phyloP scores from a whole-genome alignment of 164 flowering plant species.

The Liriodendron chinense region DNA sequence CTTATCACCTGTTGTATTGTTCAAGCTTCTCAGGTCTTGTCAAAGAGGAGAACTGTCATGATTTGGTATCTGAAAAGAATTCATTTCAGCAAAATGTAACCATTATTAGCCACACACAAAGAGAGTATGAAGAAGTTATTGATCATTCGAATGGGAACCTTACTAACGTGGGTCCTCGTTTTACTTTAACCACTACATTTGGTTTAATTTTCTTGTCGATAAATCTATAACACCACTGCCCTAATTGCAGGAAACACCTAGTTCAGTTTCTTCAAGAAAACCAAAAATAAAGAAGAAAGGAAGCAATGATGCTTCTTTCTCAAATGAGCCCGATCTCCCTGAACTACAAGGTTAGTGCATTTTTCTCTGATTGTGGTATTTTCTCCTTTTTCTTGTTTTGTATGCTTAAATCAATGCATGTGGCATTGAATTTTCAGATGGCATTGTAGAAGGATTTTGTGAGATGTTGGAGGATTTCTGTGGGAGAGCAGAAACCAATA shows the following conservation, averaged over 20 bases:
- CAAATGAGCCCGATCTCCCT: slow-evolving; percentile 35
- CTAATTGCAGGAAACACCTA: slow-evolving; percentile 49
- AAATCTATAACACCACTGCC: slow-evolving; percentile 8
- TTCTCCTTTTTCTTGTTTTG: not conserved
- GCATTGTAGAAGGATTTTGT: slow-evolving; percentile 47
- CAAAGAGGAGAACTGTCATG: slow-evolving; percentile 41
- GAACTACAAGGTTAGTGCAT: slow-evolving; percentile 64
- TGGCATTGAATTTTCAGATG: slow-evolving; percentile 38
- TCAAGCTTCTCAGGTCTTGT: slow-evolving; percentile 91
- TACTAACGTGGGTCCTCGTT: slow-evolving; percentile 34
- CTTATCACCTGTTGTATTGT: slow-evolving; percentile 56
- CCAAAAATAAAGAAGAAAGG: slow-evolving; percentile 60
- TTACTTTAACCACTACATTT: not conserved
- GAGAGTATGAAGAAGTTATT: slow-evolving; percentile 30
- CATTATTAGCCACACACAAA: slow-evolving; percentile 25
- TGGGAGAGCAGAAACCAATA: slow-evolving; percentile 56
- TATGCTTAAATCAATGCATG: not conserved
- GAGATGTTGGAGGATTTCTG: slow-evolving; percentile 78
- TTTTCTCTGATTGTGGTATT: not conserved
- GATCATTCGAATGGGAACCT: slow-evolving; percentile 27
- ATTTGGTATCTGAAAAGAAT: slow-evolving; percentile 36
- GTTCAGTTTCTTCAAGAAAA: slow-evolving; percentile 45
- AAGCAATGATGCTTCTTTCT: slow-evolving; percentile 26
- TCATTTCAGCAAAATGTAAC: slow-evolving; percentile 32
- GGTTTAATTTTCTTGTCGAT: slow-evolving; percentile 4